phyloP scores from a whole-genome alignment of 2,329 filamentous ascomycete genomes.

The Colletotrichum sp. region DNA sequence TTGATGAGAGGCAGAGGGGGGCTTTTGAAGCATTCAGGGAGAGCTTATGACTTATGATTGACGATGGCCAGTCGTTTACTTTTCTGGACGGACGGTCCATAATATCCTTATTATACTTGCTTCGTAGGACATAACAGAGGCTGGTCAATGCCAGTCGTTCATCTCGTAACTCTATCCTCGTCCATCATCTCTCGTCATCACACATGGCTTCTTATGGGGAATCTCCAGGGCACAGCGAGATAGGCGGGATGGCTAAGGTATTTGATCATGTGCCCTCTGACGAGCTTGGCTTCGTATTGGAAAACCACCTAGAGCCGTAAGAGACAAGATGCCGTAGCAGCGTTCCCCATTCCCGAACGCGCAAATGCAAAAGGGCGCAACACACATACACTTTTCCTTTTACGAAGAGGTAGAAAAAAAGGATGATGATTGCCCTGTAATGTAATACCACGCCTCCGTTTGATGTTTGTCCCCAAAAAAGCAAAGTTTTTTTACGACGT shows the following conservation, averaged over 20 bases:
- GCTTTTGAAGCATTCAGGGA: not conserved
- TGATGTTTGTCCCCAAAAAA: constrained; percentile 22
- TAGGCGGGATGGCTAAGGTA: not conserved
- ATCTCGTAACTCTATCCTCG: not conserved
- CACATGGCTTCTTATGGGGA: not conserved
- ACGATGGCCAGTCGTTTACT: not conserved
- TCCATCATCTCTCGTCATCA: not conserved
- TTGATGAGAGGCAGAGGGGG: not conserved
- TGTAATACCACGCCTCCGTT: constrained; percentile 23
- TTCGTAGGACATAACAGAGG: not conserved
- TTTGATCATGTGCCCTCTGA: constrained; percentile 39
- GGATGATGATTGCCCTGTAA: constrained; percentile 22
- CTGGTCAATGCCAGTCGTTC: not conserved
- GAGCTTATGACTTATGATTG: not conserved
- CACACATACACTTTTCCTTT: constrained; percentile 6
- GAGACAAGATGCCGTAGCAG: constrained; percentile 38
- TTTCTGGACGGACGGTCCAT: not conserved
- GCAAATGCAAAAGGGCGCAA: constrained; percentile 42
- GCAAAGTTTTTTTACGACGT: constrained; percentile 16
- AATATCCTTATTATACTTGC: not conserved
- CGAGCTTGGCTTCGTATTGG: constrained; percentile 48
- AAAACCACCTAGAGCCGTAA: constrained; percentile 25
- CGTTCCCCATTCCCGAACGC: constrained; percentile 51
- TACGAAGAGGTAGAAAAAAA: constrained; percentile 1
- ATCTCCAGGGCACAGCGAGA: constrained; percentile 16